Base-by-base conservation (phyloP, 2,329 filamentous ascomycete species). In the Claviceps sp. region DNA sequence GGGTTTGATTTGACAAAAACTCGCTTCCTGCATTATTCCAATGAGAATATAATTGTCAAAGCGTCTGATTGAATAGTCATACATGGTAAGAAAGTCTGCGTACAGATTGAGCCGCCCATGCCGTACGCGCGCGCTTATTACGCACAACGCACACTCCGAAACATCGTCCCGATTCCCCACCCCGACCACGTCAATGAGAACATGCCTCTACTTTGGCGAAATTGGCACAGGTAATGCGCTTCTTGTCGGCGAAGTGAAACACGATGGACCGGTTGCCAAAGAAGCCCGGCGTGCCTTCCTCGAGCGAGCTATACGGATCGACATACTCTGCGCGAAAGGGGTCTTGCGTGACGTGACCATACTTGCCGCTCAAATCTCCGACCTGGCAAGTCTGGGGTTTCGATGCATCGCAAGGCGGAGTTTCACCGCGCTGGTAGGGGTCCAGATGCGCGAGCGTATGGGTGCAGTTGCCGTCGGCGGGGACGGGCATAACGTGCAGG, bases 341-440 rank as follows among this genome's bases (percentile, higher is more conserved):
- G 55, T 75, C 72, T 29, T 66, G 64, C 26, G 66, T 71, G 60
- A 86, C 76, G 54, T 73, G 73, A 55, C 85, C 85, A 60, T 84
- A 71, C 70, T 91, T 91, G 62, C 86, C 86, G 59, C 79, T 78
- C 52, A 89, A 72, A 64, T 91, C 86, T 57, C 87, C 86, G 11
- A 86, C 79, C 67, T 91, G 80, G 70, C 86, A 93, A 9, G 78
- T 81, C 55, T 77, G 66, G 7, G 82, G 82, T 6, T 69, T 62
- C 9, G 63, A 58, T 11, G 68, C 39, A 60, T 88, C 72, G 68
- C 86, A 91, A 5, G 75, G 59, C 4, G 80, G 71, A 1, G 66
- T 67, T 61, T 88, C 79, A 56, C 79, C 80, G 49, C 83, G 82
- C 48, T 73, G 63, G 64, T 75, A 86, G 17, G 86, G 86, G 61